These are phyloP conservation scores for Pulicaria dysenterica DNA, from an alignment of 129 eudicot genomes.

Conservation along the genomic window DNA sequence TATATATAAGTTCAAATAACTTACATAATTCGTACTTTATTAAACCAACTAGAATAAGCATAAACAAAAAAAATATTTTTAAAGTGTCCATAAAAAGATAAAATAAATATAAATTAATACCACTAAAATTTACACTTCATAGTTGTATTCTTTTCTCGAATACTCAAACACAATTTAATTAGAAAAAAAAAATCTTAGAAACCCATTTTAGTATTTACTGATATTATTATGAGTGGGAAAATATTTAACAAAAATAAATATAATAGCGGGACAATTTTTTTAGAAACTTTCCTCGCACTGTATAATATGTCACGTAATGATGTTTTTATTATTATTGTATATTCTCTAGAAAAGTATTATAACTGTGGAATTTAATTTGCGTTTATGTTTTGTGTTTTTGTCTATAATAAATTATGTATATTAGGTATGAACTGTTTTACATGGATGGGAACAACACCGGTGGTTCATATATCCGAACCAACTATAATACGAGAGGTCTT, in stretches of 20 bases:
- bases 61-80: too few species aligned
- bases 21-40: too few species aligned
- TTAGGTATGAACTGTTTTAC: constrained; percentile 38
- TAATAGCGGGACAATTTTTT: background rate
- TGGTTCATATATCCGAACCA: constrained; percentile 39
- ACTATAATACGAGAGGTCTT: constrained; percentile 35
- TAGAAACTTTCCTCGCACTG: background rate
- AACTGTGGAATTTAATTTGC: background rate
- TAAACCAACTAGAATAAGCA: too few species aligned
- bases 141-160: too few species aligned
- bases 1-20: too few species aligned
- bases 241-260: background rate
- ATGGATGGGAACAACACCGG: constrained; percentile 50
- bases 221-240: too few species aligned
- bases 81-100: too few species aligned
- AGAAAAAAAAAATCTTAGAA: too few species aligned
- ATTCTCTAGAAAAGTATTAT: background rate
- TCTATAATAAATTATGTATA: background rate
- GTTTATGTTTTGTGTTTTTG: background rate
- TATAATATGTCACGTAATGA: background rate
- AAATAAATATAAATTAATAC: too few species aligned
- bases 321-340: background rate
- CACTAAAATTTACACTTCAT: too few species aligned
- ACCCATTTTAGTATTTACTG: too few species aligned
- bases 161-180: too few species aligned